Evolutionary conservation across 306 rosid species (phyloP).

Genomic region (Inga oerstediana): DNA sequence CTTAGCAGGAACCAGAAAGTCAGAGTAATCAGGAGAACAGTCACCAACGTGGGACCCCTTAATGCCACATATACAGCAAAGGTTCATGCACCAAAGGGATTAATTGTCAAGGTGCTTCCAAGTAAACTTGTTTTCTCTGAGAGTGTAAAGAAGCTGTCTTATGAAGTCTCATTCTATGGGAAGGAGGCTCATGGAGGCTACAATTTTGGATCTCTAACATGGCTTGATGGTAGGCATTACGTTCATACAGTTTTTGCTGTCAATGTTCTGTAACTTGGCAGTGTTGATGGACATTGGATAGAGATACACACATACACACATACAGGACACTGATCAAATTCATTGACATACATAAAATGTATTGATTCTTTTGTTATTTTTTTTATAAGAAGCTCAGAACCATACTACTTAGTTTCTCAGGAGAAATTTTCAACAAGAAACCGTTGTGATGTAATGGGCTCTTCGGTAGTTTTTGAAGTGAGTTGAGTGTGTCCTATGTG

Average conservation of each 20-base stretch:
- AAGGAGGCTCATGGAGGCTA: conserved; percentile 71
- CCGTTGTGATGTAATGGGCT: not conserved
- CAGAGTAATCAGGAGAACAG: conserved; percentile 61
- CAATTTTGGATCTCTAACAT: conserved; percentile 79
- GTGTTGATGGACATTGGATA: not conserved
- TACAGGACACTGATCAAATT: conserved; percentile 7
- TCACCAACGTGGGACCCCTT: conserved; percentile 71
- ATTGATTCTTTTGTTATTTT: not conserved
- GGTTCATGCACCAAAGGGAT: conserved; percentile 64
- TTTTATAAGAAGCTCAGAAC: not conserved
- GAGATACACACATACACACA: not conserved
- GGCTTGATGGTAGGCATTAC: conserved; percentile 71
- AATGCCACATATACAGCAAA: conserved; percentile 71
- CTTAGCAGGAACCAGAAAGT: conserved; percentile 49
- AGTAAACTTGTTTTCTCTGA: conserved; percentile 57
- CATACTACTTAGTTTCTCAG: conserved; percentile 7
- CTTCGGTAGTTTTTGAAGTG: not conserved
- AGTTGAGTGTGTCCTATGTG: not conserved
- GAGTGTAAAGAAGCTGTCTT: conserved; percentile 50
- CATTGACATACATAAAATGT: conserved; percentile 1
- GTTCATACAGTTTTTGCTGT: conserved; percentile 73
- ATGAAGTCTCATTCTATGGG: conserved; percentile 62
- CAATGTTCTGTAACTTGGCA: conserved; percentile 54
- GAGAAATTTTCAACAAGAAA: conserved; percentile 5
- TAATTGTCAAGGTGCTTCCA: conserved; percentile 67